A percentile compares a stretch with the other conserved stretches of the same genome.
Conservation (phyloP, 208 protist genomes). For the Blastocrithidia nonstop region DNA sequence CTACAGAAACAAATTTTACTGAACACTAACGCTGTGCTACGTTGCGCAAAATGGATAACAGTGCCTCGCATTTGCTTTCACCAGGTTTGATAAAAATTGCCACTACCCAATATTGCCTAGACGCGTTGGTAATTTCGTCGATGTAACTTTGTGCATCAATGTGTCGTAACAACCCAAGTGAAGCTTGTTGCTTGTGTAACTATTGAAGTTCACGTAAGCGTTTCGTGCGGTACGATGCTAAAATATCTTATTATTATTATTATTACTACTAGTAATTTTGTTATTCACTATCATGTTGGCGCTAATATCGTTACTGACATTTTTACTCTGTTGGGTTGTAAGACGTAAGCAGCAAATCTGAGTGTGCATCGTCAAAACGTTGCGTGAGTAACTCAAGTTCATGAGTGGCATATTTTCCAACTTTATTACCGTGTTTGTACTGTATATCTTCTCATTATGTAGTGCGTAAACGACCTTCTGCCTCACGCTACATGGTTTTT, state of each 20-base stretch:
- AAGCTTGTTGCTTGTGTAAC: slow-evolving; percentile 12
- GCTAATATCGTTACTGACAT: slow-evolving; percentile 10
- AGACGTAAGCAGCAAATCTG: slow-evolving; percentile 38
- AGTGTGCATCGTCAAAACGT: slow-evolving; percentile 50
- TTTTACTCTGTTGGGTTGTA: slow-evolving; percentile 65
- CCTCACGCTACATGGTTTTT: slow-evolving; percentile 47
- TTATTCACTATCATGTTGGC: too few species aligned
- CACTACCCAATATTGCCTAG: slow-evolving; percentile 47
- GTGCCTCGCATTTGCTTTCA: slow-evolving; percentile 51
- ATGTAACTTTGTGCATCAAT: slow-evolving; percentile 54
- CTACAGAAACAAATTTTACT: slow-evolving; percentile 77
- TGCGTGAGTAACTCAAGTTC: slow-evolving; percentile 71
- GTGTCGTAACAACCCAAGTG: slow-evolving; percentile 61
- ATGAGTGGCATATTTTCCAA: slow-evolving; percentile 72
- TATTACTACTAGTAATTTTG: too few species aligned
- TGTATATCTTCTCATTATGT: slow-evolving; percentile 88
- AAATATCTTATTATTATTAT: slow-evolving; percentile 64
- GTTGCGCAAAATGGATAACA: slow-evolving; percentile 51
- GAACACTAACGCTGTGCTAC: slow-evolving; percentile 46
- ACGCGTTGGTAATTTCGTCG: slow-evolving; percentile 67
- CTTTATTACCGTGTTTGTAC: slow-evolving; percentile 78
- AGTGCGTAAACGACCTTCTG: slow-evolving; percentile 66
- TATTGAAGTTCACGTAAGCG: slow-evolving; percentile 48
- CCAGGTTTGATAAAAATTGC: slow-evolving; percentile 51
- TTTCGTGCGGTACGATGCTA: slow-evolving; percentile 32